These are phyloP conservation scores for Suillus tomentosus DNA, from an alignment of 768 basidiomycete genomes.

Conservation along the genomic window DNA sequence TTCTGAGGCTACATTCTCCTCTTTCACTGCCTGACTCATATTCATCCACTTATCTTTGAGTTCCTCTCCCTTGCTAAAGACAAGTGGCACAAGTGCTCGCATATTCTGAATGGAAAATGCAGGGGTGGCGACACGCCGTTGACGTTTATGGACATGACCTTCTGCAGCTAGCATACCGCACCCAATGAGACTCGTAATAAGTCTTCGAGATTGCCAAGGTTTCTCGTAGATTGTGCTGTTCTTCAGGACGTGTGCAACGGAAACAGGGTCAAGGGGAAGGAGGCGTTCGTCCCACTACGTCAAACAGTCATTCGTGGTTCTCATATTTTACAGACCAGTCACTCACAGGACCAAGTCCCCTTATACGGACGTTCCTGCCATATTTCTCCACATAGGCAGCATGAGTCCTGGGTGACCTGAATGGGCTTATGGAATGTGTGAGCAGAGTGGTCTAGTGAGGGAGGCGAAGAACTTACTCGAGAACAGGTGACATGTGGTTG, in stretches of 20 bases:
- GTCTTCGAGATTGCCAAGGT: constrained; percentile 73
- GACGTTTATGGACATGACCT: constrained; percentile 76
- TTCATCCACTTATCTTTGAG: constrained; percentile 62
- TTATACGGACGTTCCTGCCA: constrained; percentile 70
- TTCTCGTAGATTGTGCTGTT: constrained; percentile 78
- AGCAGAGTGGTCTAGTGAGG: neutral
- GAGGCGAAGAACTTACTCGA: constrained; percentile 50
- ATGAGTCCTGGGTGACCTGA: constrained; percentile 53
- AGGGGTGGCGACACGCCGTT: constrained; percentile 73
- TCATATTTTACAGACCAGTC: neutral
- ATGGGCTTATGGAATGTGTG: constrained; percentile 43
- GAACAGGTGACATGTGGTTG: constrained; percentile 54
- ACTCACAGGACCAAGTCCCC: constrained; percentile 70
- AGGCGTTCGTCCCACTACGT: constrained; percentile 77
- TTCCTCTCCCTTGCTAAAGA: constrained; percentile 67
- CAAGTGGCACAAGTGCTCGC: constrained; percentile 68
- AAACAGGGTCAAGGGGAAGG: constrained; percentile 77
- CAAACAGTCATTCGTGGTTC: neutral
- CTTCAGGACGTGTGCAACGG: constrained; percentile 73
- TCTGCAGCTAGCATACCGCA: constrained; percentile 82
- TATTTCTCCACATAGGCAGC: constrained; percentile 56
- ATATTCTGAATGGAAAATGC: constrained; percentile 83
- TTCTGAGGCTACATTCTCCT: constrained; percentile 13
- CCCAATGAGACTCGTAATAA: constrained; percentile 80
- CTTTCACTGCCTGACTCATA: constrained; percentile 39